Evolutionary conservation across 192 early-diverging fungal genomes (phyloP), one percentile per base, ranked within the genome.

Genomic region (Pilaira anomala): DNA sequence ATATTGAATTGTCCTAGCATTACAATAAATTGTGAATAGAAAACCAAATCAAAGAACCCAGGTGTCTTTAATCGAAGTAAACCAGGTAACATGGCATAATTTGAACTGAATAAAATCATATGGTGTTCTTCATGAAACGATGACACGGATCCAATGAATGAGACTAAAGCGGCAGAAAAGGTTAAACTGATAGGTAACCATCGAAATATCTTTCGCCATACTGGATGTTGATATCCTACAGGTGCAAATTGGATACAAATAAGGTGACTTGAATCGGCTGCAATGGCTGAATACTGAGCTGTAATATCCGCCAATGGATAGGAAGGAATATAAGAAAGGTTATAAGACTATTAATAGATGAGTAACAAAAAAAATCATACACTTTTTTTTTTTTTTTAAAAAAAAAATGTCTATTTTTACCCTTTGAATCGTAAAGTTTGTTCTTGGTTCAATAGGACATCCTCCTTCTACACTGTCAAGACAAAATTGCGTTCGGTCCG

Each of bases 1-100:
- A 81, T 16, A 33, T 71, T 73, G 29, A 81, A 69, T 50, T 77
- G 77, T 2, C 77, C 77, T 1, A 69, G 70, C 44, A 71, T 66
- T 13, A 81, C 66, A 50, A 78, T 73, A 53, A 81, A 81, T 58
- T 81, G 80, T 6, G 75, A 59, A 33, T 81, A 81, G 54, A 67
- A 75, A n/a, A 81, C 33, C 9, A 81, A 49, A 67, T 81, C 80
- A 46, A 81, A 81, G 48, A 81, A 67, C 0, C 80, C 77, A 18
- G 80, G 80, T 1, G 80, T 76, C 44, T 81, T 78, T 2, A 81
- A 66, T 16, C 62, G 66, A 46, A 78, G 61, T 4, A 67, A 25
- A 29, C 60, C 61, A 36, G 71, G 71, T n/a, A 61, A 33, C 18
- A 67, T 62, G 29, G 64, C 65, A 42, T 72, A 72, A 41, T 72